These are phyloP conservation scores for Rhinocladiella mackenziei DNA, from an alignment of 2,329 filamentous ascomycete species.

Conservation along the genomic window DNA sequence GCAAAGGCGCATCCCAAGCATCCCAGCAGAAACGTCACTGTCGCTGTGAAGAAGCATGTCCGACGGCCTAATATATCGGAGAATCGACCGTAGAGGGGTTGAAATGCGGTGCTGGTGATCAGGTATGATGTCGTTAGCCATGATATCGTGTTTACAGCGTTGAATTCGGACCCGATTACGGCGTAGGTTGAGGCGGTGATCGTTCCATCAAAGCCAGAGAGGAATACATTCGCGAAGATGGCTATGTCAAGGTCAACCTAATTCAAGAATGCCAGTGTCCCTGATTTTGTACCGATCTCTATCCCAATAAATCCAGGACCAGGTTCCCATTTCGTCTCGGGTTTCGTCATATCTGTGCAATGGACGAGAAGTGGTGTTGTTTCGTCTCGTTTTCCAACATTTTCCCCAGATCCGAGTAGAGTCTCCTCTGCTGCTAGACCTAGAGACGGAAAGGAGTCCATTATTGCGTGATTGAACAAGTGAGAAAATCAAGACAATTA, in stretches of 20 bases:
- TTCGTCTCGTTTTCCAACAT: constrained; percentile 10
- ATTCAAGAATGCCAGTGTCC: background rate
- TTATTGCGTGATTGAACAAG: no score
- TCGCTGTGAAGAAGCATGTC: constrained; percentile 52
- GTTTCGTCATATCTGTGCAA: constrained; percentile 16
- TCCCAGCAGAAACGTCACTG: constrained; percentile 52
- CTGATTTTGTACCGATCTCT: constrained; percentile 44
- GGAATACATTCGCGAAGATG: constrained; percentile 62
- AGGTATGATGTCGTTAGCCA: constrained; percentile 60
- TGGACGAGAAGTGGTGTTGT: constrained; percentile 8
- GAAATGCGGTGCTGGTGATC: constrained; percentile 62
- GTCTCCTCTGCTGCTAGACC: background rate
- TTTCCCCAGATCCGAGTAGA: background rate
- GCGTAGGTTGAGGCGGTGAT: constrained; percentile 46
- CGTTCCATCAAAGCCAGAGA: constrained; percentile 51
- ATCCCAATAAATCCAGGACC: constrained; percentile 53
- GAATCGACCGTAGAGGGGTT: constrained; percentile 60
- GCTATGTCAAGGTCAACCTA: constrained; percentile 34
- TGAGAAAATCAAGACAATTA: no score
- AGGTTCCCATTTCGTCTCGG: constrained; percentile 24
- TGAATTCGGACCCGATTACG: constrained; percentile 47
- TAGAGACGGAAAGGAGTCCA: background rate
- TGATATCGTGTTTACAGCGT: constrained; percentile 44
- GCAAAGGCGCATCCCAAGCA: constrained; percentile 59
- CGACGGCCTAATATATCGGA: constrained; percentile 62